Evolutionary conservation across 108 stramenopile species (phyloP).

Genomic region (Epipyxis sp.): DNA sequence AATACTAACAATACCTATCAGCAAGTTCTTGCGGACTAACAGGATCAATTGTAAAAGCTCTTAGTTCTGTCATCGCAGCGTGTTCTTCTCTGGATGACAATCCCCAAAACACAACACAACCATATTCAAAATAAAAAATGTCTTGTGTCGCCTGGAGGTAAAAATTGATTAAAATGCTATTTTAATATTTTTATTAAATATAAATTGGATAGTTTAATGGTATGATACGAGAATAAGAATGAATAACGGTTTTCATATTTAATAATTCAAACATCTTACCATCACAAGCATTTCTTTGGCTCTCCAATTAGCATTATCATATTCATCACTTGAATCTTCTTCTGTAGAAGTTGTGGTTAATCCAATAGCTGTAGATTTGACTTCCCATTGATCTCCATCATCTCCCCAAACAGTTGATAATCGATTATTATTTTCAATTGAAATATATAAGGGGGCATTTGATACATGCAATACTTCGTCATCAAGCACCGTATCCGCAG

Average conservation of each 20-base stretch:
- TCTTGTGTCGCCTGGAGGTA: constrained; percentile 28
- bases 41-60: constrained; percentile 14
- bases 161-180: too few relatives aligned
- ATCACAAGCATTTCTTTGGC: constrained; percentile 18
- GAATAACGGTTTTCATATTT: too few relatives aligned
- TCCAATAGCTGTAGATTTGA: too few relatives aligned
- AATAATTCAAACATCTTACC: too few relatives aligned
- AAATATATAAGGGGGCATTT: constrained; percentile 22
- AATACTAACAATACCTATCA: constrained; percentile 32
- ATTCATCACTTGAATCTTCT: too few relatives aligned
- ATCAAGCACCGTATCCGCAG: constrained; percentile 9
- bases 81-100: constrained; percentile 35
- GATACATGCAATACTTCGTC: constrained; percentile 23
- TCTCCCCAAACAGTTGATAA: background rate
- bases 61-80: constrained; percentile 7
- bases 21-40: constrained; percentile 21
- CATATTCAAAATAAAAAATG: constrained; percentile 41
- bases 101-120: constrained; percentile 47
- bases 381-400: background rate
- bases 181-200: too few relatives aligned
- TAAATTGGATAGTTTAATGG: too few relatives aligned
- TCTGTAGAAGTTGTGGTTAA: too few relatives aligned
- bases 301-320: constrained; percentile 10
- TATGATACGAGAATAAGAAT: too few relatives aligned
- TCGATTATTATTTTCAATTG: background rate